Base-by-base conservation (phyloP, 495 filamentous ascomycete species). In the Penicillium arizonense region DNA sequence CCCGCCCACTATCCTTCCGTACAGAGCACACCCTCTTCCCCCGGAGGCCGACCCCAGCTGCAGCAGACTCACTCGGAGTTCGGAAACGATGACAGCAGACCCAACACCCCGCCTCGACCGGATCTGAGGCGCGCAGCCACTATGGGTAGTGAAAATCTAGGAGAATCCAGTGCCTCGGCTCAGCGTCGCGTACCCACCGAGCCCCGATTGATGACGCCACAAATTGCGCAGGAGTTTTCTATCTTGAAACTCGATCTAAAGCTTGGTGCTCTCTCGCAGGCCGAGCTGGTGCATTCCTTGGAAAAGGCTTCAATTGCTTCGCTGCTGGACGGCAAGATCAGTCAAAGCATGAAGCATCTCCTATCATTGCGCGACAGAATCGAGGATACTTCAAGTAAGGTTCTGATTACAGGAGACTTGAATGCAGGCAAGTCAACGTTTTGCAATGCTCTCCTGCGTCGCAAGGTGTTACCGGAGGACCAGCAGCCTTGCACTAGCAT, bases 401-500 rank as follows among this genome's bases (percentile, higher is more conserved):
- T 98, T 13, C 65, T 98, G 58, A 85, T 98, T n/a, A 98, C 94
- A 11, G 94, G 94, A 61, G 94, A 98, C 72, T 69, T 97, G 43
- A 98, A 98, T 66, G 93, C 94, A 12, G 94, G 94, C 62, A 98
- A 98, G 65, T 98, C 94, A 10, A 97, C 94, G 5, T 97, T 98
- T 59, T 98, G 94, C 75, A 98, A 98, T 71, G 95, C 94, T 9
- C 73, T 98, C 20, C 73, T 98, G 34, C 86, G 94, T 38, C 86
- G 91, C 51, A 97, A 97, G 71, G 80, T 98, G 13, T 75, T 98
- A 13, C 94, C 94, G 4, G 94, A 96, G 73, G 95, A 97, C 57
- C 91, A 98, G 66, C 94, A 96, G 61, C 94, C 94, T n/a, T 97
- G 95, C 73, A 98, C 94, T 5, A 94, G 88, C 68, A 96, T 97